phyloP scores from a whole-genome alignment of 306 rosid genomes.

The Cyclanthera cordifolia region DNA sequence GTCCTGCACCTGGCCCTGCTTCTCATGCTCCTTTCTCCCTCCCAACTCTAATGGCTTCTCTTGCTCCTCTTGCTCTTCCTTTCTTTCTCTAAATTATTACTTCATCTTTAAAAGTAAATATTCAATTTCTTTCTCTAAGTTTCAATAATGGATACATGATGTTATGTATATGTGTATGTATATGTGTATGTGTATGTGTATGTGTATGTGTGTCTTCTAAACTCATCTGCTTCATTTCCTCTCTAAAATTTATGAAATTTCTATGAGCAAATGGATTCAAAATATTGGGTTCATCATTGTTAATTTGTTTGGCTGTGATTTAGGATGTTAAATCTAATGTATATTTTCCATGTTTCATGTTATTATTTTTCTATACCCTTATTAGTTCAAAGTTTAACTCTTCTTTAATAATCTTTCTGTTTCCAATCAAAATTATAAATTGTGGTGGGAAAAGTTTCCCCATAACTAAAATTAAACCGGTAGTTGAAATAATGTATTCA shows the following conservation, averaged over 20 bases:
- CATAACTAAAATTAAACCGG: too few relatives aligned
- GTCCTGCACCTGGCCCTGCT: background rate
- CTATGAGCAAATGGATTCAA: background rate
- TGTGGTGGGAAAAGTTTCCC: too few relatives aligned
- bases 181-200: too few relatives aligned
- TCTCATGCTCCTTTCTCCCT: background rate
- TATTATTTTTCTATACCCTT: background rate
- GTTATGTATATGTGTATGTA: background rate
- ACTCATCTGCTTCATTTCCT: background rate
- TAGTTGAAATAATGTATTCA: too few relatives aligned
- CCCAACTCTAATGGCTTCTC: conserved; percentile 3
- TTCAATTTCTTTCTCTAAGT: background rate
- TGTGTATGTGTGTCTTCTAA: background rate
- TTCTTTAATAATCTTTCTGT: too few relatives aligned
- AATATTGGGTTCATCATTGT: background rate
- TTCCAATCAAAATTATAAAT: too few relatives aligned
- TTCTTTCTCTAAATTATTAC: background rate
- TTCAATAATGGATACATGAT: background rate
- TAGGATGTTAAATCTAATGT: background rate
- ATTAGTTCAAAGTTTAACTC: too few relatives aligned
- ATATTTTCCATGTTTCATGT: background rate
- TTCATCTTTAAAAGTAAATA: too few relatives aligned
- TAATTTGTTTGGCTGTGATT: conserved; percentile 11
- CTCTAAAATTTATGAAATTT: background rate
- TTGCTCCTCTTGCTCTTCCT: conserved; percentile 1